Percentiles rank a stretch among this genome's conserved stretches.
Evolutionary conservation across 495 filamentous ascomycete genomes (phyloP).

Genomic region (Aspergillus coremiiformis): DNA sequence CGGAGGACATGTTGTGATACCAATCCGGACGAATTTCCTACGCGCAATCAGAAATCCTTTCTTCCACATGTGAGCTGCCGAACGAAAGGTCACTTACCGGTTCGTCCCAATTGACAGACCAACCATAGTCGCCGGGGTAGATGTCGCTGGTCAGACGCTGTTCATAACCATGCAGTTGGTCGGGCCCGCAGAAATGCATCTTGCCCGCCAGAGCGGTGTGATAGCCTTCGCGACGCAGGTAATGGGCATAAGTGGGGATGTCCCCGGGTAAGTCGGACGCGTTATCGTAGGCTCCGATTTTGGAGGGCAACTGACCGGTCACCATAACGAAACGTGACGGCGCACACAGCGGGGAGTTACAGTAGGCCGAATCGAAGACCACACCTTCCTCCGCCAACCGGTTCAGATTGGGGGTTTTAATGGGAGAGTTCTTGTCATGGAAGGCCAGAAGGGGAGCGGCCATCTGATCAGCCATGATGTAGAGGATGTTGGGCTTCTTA

Average conservation of each 20-base stretch:
- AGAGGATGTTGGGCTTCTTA: conserved; percentile 65
- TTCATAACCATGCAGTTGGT: conserved; percentile 88
- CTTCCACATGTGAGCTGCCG: no score
- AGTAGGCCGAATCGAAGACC: conserved; percentile 84
- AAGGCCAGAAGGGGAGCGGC: conserved; percentile 77
- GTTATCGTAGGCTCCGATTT: conserved; percentile 84
- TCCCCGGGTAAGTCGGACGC: conserved; percentile 67
- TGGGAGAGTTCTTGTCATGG: conserved; percentile 70
- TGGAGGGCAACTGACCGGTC: conserved; percentile 76
- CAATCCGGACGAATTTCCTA: conserved; percentile 72
- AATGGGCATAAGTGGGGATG: conserved; percentile 80
- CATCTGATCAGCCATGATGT: conserved; percentile 92
- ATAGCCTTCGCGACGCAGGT: conserved; percentile 75
- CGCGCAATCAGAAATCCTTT: not conserved
- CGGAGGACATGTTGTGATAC: conserved; percentile 88
- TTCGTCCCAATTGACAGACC: conserved; percentile 85
- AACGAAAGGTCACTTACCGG: no score
- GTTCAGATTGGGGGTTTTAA: conserved; percentile 82
- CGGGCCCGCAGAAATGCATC: conserved; percentile 88
- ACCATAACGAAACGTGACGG: conserved; percentile 86
- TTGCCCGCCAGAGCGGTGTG: conserved; percentile 86
- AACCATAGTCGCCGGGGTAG: conserved; percentile 85
- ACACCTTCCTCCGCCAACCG: conserved; percentile 68
- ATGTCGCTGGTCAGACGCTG: conserved; percentile 84
- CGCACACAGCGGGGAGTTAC: conserved; percentile 80